phyloP scores from a whole-genome alignment of 192 early-diverging fungal genomes.

The Cetraspora pellucida region DNA sequence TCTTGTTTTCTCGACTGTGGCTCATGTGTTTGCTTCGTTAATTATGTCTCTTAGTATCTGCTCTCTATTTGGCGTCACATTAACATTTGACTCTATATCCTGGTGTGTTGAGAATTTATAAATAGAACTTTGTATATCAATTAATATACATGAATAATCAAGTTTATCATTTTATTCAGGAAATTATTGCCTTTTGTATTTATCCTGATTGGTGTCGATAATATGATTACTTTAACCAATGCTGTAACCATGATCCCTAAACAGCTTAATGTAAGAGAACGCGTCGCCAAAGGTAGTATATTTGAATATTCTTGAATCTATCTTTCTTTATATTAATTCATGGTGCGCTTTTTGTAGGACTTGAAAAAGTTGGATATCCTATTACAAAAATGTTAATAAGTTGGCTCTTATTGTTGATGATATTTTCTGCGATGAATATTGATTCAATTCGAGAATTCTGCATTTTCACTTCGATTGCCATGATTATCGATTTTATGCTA shows the following conservation, averaged over 20 bases:
- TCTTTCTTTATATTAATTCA: neutral
- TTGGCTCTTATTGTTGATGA: too few species aligned
- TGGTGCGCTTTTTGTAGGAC: too few species aligned
- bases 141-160: neutral
- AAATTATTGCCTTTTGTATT: slow-evolving; percentile 58
- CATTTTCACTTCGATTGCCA: too few species aligned
- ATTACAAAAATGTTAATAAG: too few species aligned
- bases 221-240: slow-evolving; percentile 73
- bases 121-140: neutral
- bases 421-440: too few species aligned
- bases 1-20: slow-evolving; percentile 66
- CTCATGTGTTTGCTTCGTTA: slow-evolving; percentile 64
- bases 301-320: too few species aligned
- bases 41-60: slow-evolving; percentile 69
- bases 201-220: slow-evolving; percentile 76
- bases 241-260: slow-evolving; percentile 69
- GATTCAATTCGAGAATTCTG: too few species aligned
- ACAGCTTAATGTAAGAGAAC: slow-evolving; percentile 73
- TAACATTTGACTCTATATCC: slow-evolving; percentile 53
- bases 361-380: too few species aligned
- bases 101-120: slow-evolving; percentile 50
- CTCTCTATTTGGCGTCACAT: slow-evolving; percentile 57
- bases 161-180: neutral
- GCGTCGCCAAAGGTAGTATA: slow-evolving; percentile 60
- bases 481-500: too few species aligned